These are phyloP conservation scores for Ophidiomyces ophidiicola DNA, from an alignment of 2,329 filamentous ascomycete species.

Conservation along the genomic window DNA sequence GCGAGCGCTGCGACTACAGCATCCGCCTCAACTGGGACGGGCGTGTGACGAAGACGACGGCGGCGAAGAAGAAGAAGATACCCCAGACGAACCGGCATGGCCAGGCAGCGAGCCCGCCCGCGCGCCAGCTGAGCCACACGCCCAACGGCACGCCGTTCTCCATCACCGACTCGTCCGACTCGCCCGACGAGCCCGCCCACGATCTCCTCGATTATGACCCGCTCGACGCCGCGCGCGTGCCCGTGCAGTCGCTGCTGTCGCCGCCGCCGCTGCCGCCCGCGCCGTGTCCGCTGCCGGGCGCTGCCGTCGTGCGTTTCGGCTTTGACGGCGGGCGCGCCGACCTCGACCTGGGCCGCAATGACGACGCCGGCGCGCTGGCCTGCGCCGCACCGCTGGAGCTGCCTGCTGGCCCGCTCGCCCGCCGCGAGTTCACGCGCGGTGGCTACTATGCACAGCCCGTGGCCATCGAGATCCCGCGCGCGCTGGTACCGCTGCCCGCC, in stretches of 20 bases:
- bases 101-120: background rate
- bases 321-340: constrained; percentile 60
- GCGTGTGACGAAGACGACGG: constrained; percentile 29
- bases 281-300: constrained; percentile 14
- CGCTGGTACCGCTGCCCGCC: constrained; percentile 44
- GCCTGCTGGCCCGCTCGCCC: constrained; percentile 1
- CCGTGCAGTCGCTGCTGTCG: constrained; percentile 53
- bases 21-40: constrained; percentile 73
- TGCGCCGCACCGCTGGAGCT: constrained; percentile 4
- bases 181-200: constrained; percentile 5
- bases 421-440: constrained; percentile 34
- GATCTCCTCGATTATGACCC: background rate
- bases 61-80: background rate
- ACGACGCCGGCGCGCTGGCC: constrained; percentile 54
- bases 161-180: constrained; percentile 4
- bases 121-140: background rate
- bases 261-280: background rate
- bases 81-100: background rate
- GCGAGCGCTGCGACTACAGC: constrained; percentile 66
- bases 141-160: constrained; percentile 2
- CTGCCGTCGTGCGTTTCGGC: constrained; percentile 45
- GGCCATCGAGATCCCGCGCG: constrained; percentile 49
- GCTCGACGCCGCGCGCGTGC: background rate
- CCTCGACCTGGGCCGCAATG: constrained; percentile 55
- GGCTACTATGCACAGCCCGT: constrained; percentile 62